phyloP scores from a whole-genome alignment of 2,329 filamentous ascomycete species.

The Xylaria arbuscula region DNA sequence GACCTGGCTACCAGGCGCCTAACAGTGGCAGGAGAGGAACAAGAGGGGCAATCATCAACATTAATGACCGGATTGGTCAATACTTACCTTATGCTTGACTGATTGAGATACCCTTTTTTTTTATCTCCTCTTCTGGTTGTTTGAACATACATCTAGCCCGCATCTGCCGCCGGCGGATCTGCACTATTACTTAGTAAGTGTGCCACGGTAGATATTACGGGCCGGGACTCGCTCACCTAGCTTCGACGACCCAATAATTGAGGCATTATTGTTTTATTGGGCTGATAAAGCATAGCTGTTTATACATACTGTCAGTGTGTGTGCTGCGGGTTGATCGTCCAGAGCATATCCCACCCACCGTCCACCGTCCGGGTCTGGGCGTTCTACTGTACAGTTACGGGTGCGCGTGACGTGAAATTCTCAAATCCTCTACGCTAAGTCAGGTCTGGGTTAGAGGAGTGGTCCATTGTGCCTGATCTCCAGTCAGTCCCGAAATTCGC shows the following conservation, averaged over 20 bases:
- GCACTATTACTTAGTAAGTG: background rate
- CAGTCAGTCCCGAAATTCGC: background rate
- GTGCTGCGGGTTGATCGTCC: background rate
- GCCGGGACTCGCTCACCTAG: background rate
- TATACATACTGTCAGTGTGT: background rate
- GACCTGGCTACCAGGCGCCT: background rate
- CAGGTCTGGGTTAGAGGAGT: background rate
- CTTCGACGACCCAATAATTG: background rate
- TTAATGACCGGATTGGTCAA: too few relatives aligned
- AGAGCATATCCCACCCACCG: background rate
- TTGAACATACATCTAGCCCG: background rate
- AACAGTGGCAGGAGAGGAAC: too few relatives aligned
- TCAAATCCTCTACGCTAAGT: background rate
- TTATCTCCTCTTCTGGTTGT: too few relatives aligned
- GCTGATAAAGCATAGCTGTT: too few relatives aligned
- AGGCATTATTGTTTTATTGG: background rate
- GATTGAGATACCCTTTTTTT: too few relatives aligned
- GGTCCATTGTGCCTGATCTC: background rate
- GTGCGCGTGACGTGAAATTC: background rate
- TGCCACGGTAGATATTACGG: too few relatives aligned
- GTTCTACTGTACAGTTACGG: background rate
- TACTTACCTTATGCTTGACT: too few relatives aligned
- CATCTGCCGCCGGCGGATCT: background rate
- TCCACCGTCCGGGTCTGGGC: too few relatives aligned
- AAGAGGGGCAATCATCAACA: too few relatives aligned